Conservation (phyloP, 1,284 basidiomycete genomes). For the Austropuccinia psidii region DNA sequence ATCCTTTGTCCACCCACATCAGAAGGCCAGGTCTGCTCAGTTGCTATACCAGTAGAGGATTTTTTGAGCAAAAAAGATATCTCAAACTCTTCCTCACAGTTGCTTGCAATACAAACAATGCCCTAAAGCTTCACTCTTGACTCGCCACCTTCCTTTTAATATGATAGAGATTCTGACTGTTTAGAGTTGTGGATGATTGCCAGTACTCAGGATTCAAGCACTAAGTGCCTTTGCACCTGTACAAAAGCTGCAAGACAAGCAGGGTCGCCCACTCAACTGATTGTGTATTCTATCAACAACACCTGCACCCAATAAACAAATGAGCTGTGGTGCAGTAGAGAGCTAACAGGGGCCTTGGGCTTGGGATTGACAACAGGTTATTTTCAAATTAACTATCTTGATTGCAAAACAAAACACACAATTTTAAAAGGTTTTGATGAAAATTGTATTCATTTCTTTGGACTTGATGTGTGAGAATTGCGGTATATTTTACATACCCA, state of each 20-base stretch:
- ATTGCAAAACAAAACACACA: background rate
- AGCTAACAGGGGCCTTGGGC: background rate
- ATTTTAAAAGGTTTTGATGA: background rate
- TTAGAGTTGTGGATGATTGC: background rate
- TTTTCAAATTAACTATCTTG: background rate
- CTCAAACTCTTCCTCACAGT: background rate
- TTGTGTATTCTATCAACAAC: background rate
- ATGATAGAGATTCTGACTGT: no score
- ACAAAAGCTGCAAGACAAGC: background rate
- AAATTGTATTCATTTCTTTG: background rate
- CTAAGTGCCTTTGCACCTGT: background rate
- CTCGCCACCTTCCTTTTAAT: background rate
- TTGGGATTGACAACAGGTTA: background rate
- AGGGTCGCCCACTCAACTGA: background rate
- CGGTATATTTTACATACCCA: no score
- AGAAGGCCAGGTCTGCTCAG: background rate
- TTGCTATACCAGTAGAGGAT: background rate
- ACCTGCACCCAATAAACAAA: background rate
- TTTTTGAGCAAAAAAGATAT: background rate
- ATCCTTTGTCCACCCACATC: background rate
- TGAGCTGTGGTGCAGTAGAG: background rate
- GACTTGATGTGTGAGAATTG: no score
- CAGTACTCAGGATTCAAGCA: background rate
- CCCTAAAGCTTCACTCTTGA: slow-evolving; percentile 1
- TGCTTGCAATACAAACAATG: background rate